These are phyloP conservation scores for Cyberlindnera galapagoensis DNA, from an alignment of 805 yeast genomes.

Conservation along the genomic window DNA sequence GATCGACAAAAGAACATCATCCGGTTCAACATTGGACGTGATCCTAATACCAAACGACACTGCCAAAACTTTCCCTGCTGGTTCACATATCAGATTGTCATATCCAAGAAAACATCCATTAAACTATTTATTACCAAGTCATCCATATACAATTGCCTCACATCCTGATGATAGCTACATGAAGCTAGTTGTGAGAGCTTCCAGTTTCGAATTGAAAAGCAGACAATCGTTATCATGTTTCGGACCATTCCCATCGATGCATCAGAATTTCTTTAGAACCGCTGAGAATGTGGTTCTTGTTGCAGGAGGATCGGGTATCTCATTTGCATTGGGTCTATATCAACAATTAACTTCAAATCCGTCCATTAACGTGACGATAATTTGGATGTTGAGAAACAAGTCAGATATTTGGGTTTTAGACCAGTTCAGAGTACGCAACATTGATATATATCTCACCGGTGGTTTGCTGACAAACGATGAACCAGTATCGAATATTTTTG, in stretches of 20 bases:
- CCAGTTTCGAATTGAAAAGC: slow-evolving; percentile 28
- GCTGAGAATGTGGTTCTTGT: slow-evolving; percentile 47
- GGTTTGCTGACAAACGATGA: slow-evolving; percentile 6
- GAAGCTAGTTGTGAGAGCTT: slow-evolving; percentile 39
- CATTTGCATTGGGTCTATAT: slow-evolving; percentile 51
- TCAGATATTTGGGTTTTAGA: slow-evolving; percentile 42
- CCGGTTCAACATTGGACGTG: slow-evolving; percentile 18
- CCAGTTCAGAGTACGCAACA: slow-evolving; percentile 28
- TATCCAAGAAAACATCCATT: slow-evolving; percentile 29
- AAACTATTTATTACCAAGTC: slow-evolving; percentile 50
- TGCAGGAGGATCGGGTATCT: slow-evolving; percentile 72
- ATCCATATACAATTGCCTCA: slow-evolving; percentile 61
- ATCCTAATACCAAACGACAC: slow-evolving; percentile 21
- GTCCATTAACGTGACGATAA: slow-evolving; percentile 30
- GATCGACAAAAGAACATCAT: slow-evolving; percentile 14
- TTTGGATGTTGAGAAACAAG: slow-evolving; percentile 49
- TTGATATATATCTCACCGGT: slow-evolving; percentile 35
- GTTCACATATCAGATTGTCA: slow-evolving; percentile 52
- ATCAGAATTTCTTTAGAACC: slow-evolving; percentile 37
- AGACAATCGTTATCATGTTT: slow-evolving; percentile 32
- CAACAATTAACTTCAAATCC: slow-evolving; percentile 30
- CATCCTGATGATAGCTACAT: slow-evolving; percentile 32
- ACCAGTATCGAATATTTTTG: slow-evolving; percentile 4
- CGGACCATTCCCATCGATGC: slow-evolving; percentile 39
- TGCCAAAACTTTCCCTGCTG: slow-evolving; percentile 34